These are phyloP conservation scores for Calcarisporium arbuscula DNA, from an alignment of 2,329 filamentous ascomycete species.

Conservation along the genomic window DNA sequence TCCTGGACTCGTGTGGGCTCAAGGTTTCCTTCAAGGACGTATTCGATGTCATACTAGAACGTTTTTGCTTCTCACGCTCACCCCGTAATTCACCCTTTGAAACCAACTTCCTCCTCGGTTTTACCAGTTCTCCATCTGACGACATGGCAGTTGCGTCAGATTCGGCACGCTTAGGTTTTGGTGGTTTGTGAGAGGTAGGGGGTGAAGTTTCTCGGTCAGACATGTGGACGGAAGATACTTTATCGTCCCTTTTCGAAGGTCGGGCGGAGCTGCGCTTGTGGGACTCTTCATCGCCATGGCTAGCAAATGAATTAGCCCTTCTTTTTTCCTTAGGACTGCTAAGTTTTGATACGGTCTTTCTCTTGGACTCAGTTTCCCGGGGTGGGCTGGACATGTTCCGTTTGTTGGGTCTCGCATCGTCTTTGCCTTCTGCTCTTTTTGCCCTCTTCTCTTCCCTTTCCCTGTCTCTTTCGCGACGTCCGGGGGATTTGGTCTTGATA, in stretches of 20 bases:
- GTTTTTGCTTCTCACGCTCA: conserved; percentile 52
- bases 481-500: conserved; percentile 45
- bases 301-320: conserved; percentile 33
- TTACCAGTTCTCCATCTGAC: conserved; percentile 51
- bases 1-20: conserved; percentile 43
- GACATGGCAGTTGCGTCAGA: conserved; percentile 45
- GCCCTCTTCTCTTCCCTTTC: conserved; percentile 37
- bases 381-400: conserved; percentile 43
- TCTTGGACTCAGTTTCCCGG: conserved; percentile 37
- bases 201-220: conserved; percentile 51
- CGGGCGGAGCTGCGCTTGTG: conserved; percentile 47
- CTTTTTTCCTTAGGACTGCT: conserved; percentile 45
- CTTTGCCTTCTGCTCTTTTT: conserved; percentile 37
- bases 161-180: conserved; percentile 47
- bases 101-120: conserved; percentile 56
- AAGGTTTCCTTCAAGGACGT: conserved; percentile 47
- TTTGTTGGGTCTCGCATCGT: conserved; percentile 38
- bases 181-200: conserved; percentile 36
- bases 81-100: conserved; percentile 57
- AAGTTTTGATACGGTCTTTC: conserved; percentile 32
- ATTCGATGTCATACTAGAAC: conserved; percentile 51
- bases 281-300: conserved; percentile 40
- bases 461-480: conserved; percentile 32
- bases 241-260: conserved; percentile 51
- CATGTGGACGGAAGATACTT: conserved; percentile 37